A percentile compares a stretch with the other conserved stretches of the same genome.
These are phyloP conservation scores for Colletotrichum salicis DNA, from an alignment of 2,329 filamentous ascomycete genomes.

Conservation along the genomic window DNA sequence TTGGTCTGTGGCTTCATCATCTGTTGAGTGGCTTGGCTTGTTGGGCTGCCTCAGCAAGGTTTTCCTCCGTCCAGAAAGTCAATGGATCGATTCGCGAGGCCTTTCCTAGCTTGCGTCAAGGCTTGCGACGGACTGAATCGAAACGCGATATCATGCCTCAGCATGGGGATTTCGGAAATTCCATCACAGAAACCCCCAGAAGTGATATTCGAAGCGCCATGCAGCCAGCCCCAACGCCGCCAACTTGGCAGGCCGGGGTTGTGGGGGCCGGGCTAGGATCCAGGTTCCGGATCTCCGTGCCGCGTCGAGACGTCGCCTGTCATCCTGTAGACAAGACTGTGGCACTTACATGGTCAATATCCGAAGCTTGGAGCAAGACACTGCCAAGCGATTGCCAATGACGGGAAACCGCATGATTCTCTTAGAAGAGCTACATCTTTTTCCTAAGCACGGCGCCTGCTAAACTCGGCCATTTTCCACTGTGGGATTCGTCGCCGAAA, in stretches of 20 bases:
- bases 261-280: conserved; percentile 14
- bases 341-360: neutral
- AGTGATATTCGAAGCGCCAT: conserved; percentile 20
- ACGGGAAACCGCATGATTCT: neutral
- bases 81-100: neutral
- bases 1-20: neutral
- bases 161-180: conserved; percentile 2
- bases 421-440: neutral
- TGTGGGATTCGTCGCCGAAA: neutral
- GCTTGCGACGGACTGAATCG: neutral
- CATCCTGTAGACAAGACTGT: neutral
- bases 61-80: neutral
- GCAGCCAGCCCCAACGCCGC: conserved; percentile 18
- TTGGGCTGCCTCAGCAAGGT: neutral
- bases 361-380: neutral
- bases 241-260: conserved; percentile 17
- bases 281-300: neutral
- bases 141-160: neutral
- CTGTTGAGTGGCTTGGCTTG: neutral
- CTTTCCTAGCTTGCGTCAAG: neutral
- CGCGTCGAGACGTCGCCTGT: neutral
- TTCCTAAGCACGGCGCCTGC: neutral
- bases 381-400: neutral
- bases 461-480: neutral
- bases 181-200: neutral